phyloP scores from a whole-genome alignment of 345 rosid species.

The Salix brachista region DNA sequence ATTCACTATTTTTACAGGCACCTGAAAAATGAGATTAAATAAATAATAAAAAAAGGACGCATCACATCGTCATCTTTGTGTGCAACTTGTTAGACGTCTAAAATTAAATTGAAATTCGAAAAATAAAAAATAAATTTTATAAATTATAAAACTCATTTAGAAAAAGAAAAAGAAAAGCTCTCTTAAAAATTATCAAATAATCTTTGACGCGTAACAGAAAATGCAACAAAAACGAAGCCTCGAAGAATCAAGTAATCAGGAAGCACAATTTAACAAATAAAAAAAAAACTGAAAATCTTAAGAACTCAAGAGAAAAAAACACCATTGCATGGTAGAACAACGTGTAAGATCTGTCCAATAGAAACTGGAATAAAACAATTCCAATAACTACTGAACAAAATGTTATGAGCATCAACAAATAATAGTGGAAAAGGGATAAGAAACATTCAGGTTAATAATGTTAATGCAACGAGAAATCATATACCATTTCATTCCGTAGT shows the following conservation, averaged over 20 bases:
- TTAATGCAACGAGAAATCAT: slow-evolving; percentile 14
- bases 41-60: not conserved
- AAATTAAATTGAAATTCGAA: not conserved
- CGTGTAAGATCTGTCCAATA: slow-evolving; percentile 20
- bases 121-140: not conserved
- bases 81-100: slow-evolving; percentile 6
- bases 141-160: not conserved
- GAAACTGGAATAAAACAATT: slow-evolving; percentile 5
- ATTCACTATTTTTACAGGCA: not conserved
- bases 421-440: not conserved
- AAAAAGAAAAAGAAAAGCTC: not conserved
- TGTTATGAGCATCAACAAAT: not conserved
- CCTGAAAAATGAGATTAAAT: not conserved
- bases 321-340: slow-evolving; percentile 11
- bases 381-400: slow-evolving; percentile 10
- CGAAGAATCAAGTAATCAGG: not conserved
- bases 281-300: not conserved
- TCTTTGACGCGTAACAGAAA: not conserved
- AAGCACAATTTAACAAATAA: not conserved
- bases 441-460: not conserved
- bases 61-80: not conserved
- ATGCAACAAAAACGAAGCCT: not conserved
- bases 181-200: not conserved
- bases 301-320: not conserved
- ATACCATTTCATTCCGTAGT: slow-evolving; percentile 87